Evolutionary conservation across 2,329 filamentous ascomycete species (phyloP), one percentile per base, ranked within the genome.

Genomic region (Diatrype stigma): DNA sequence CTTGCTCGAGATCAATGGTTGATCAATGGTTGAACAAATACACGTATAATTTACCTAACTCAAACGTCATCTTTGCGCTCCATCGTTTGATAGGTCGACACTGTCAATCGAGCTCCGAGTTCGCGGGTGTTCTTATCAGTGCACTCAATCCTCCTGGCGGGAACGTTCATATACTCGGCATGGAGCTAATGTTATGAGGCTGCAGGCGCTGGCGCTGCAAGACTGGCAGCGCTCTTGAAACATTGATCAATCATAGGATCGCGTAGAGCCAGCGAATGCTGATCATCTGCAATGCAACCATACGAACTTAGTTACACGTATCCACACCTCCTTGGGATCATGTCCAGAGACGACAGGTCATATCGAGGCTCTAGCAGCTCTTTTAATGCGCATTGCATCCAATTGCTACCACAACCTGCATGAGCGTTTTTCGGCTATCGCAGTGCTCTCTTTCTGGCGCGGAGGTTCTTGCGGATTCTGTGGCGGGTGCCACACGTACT

Each of bases 401-500:
- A 12, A n/a, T 12, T 37, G 21, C 12, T 44, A 11, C 40, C 14
- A 28, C 21, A 26, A 58, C 55, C 57, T 59, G 55, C 57, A 58
- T 56, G 48, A 49, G 51, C 50, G 50, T 52, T 47, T 45, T 55
- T 58, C 52, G 53, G 51, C 49, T 59, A 56, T 54, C 53, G 56
- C 51, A 46, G 11, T 28, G 3, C 40, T 23, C 22, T 23, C 22
- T 34, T n/a, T 30, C 37, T 22, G 37, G 37, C 37, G 10, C n/a
- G 11, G 12, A 40, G 37, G 2, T 14, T 21, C 17, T 40, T 40
- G 40, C 14, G 26, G 6, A 44, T 26, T 21, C 16, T 23, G 34
- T 37, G 40, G 40, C 22, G 40, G 21, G 21, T 44, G 22, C 22
- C 6, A 28, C 40, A 23, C 26, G 21, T 17, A 11, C 21, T n/a